Evolutionary conservation across 305 asterid genomes (phyloP).

Genomic region (Fraxinus sp.): DNA sequence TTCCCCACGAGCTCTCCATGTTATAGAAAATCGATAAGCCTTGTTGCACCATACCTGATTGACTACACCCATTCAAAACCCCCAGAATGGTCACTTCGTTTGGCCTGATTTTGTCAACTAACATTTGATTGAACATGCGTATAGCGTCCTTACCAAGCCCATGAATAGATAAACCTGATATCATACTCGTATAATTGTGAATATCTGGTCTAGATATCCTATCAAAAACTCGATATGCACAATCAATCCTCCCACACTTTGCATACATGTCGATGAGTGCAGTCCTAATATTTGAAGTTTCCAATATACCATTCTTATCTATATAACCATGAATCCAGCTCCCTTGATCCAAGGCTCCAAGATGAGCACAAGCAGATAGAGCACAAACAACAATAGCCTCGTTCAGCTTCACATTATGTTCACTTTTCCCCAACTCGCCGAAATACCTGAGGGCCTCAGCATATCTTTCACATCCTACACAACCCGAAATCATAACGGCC

Average conservation of each 20-base stretch:
- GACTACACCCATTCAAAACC: conserved; percentile 75
- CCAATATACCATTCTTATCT: conserved; percentile 28
- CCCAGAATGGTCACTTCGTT: conserved; percentile 65
- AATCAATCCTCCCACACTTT: conserved; percentile 66
- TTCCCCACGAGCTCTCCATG: conserved; percentile 59
- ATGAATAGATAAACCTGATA: conserved; percentile 61
- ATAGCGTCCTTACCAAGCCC: conserved; percentile 66
- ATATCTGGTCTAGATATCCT: conserved; percentile 39
- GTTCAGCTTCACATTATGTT: conserved; percentile 45
- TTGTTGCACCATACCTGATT: conserved; percentile 63
- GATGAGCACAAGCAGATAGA: conserved; percentile 80
- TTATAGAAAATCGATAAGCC: conserved; percentile 66
- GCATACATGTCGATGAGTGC: conserved; percentile 85
- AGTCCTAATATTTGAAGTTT: conserved; percentile 51
- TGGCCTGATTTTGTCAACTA: conserved; percentile 50
- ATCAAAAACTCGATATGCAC: conserved; percentile 48
- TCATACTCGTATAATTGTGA: conserved; percentile 68
- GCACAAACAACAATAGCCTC: conserved; percentile 80
- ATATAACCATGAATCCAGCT: conserved; percentile 54
- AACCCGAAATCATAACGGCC: conserved; percentile 72
- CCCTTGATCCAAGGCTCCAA: conserved; percentile 70
- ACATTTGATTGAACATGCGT: conserved; percentile 50
- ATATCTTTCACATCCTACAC: conserved; percentile 48
- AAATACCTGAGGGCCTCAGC: conserved; percentile 53
- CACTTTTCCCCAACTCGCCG: conserved; percentile 37